Percentiles rank a stretch among this genome's conserved stretches.
Conservation (phyloP, 805 yeast species). For the Metschnikowia bowlesiae region DNA sequence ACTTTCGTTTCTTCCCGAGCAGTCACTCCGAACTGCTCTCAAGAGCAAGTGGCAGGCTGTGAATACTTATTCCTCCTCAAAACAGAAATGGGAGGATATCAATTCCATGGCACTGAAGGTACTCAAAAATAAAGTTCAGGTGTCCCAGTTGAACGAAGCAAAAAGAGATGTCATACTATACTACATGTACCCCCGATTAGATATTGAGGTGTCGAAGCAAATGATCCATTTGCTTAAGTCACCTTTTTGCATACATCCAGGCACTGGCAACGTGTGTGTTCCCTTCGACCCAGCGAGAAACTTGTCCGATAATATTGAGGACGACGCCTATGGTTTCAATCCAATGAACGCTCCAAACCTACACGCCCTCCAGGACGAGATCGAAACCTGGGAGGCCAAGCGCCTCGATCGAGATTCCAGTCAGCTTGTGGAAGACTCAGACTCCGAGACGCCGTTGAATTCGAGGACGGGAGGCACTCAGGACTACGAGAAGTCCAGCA, state of each 20-base stretch:
- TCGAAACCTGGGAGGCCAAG: slow-evolving; percentile 46
- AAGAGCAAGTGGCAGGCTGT: slow-evolving; percentile 52
- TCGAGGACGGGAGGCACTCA: slow-evolving; percentile 16
- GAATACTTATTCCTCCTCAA: slow-evolving; percentile 33
- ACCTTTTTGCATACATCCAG: slow-evolving; percentile 96
- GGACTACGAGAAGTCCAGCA: slow-evolving; percentile 61
- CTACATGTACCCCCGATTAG: slow-evolving; percentile 85
- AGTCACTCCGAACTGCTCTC: slow-evolving; percentile 48
- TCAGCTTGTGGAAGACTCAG: slow-evolving; percentile 21
- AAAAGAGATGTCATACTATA: slow-evolving; percentile 78
- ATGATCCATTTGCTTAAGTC: slow-evolving; percentile 89
- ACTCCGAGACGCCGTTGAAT: slow-evolving; percentile 14
- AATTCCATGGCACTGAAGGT: slow-evolving; percentile 46
- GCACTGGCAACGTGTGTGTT: slow-evolving; percentile 93
- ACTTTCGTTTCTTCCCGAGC: slow-evolving; percentile 60
- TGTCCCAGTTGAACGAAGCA: slow-evolving; percentile 55
- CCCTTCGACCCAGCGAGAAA: slow-evolving; percentile 59
- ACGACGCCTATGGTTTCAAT: slow-evolving; percentile 54
- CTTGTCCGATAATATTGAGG: slow-evolving; percentile 28
- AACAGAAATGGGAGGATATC: slow-evolving; percentile 79
- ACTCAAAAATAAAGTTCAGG: slow-evolving; percentile 44
- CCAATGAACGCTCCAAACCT: slow-evolving; percentile 81
- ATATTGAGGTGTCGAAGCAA: slow-evolving; percentile 87
- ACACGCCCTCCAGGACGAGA: slow-evolving; percentile 56
- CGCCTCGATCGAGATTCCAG: slow-evolving; percentile 26